Evolutionary conservation across 352 stramenopile genomes (phyloP), one percentile per base, ranked within the genome.

Genomic region (Pythium angustatum): DNA sequence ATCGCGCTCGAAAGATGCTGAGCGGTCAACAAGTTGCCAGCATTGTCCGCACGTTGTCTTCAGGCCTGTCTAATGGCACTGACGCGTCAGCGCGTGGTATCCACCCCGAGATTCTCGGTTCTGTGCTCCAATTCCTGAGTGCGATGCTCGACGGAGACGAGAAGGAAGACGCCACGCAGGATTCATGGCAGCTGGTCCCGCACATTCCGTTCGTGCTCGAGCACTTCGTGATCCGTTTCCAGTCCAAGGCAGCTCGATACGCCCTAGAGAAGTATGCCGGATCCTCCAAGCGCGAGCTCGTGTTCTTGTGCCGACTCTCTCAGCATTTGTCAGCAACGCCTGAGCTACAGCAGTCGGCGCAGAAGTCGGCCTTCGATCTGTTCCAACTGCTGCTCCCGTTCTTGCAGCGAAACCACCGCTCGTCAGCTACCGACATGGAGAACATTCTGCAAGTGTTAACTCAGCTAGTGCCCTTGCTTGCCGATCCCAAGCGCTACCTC

Each of bases 351-450:
- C 49, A 69, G 1, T 76, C 62, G 33, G 74, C 48, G 52, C 74
- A 34, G 69, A 72, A 76, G 50, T 71, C 73, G 1, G 86, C 88
- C 9, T 73, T 90, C 47, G 81, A 94, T 48, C 71, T 96, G n/a
- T 94, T 96, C 61, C 81, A 93, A 61, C 70, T 96, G 21, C 41
- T 96, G 44, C 59, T 96, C 61, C 88, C 88, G 17, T 96, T 96
- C 61, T 64, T 95, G 43, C 75, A 85, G 68, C 85, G 86, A 54
- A 96, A 89, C 53, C 86, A 96, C 68, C 83, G 84, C 36, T 87
- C 86, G 4, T 90, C 83, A 0, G 41, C 64, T 1, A 79, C 76
- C 10, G 87, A 96, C 62, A 94, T 87, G 66, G 81, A 93, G 51
- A 93, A 96, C 34, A 80, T 95, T 40, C 66, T 94, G 17, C 61